Evolutionary conservation across 2,329 filamentous ascomycete genomes (phyloP), one percentile per base, ranked within the genome.

Genomic region (Balansia obtecta): DNA sequence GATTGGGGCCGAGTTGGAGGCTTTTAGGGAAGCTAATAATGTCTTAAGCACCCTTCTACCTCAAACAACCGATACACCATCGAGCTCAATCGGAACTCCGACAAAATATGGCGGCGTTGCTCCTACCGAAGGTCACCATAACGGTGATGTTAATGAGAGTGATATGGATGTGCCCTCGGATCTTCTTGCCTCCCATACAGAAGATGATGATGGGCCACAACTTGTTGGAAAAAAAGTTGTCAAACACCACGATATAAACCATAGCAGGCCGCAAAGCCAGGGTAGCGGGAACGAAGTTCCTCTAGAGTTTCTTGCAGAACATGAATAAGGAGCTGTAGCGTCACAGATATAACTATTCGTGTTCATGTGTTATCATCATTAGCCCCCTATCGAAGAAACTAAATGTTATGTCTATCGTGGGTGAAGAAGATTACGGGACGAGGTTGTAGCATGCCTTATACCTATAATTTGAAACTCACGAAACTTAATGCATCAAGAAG

Each of bases 1-100:
- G 11, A 80, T 91, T 34, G 84, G 85, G 0, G 86, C 86, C 0
- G 86, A 88, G 62, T 61, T 86, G 1, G 81, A 84, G 52, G 82
- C 83, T 2, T 82, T 86, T 53, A 68, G 68, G 33, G 76, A 83
- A 58, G 82, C 81, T 1, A 73, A 75, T 56, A 64, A 70, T 3
- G 70, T 87, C 41, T 66, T 87, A n/a, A 53, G 3, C 11, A 41
- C 30, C 12, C 15, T 53, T 33, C 20, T 51, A 16, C 22, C 46
- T 20, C 37, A 27, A 15, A 9, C 22, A 45, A 15, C 37, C 7
- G 33, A 48, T 37, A 6, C 2, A 7, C 4, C 42, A n/a, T 22
- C 34, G 13, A 39, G 7, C 18, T 18, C 15, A 15, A 9, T 13
- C 20, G 9, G 40, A 8, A 34, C 33, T 18, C 9, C n/a, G 11